These are phyloP conservation scores for Phytophthora boehmeriae DNA, from an alignment of 352 stramenopile species.

Conservation along the genomic window DNA sequence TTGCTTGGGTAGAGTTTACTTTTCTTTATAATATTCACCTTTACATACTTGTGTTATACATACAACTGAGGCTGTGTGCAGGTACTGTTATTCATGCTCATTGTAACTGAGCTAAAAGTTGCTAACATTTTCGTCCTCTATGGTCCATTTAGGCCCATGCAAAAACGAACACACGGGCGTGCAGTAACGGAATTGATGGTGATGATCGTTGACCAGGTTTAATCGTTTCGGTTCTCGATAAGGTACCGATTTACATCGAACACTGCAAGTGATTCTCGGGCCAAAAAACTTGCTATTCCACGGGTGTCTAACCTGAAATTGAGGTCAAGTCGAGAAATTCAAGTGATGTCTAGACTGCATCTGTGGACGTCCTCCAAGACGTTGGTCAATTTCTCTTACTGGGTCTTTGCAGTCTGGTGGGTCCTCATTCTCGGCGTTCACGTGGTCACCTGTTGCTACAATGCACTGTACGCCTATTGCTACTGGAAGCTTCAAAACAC, in stretches of 20 bases:
- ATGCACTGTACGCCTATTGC: conserved; percentile 26
- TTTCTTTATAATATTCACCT: conserved; percentile 5
- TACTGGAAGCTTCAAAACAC: conserved; percentile 28
- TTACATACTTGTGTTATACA: background rate
- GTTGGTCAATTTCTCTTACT: conserved; percentile 18
- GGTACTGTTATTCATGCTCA: background rate
- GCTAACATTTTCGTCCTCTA: no score
- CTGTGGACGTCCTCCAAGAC: conserved; percentile 8
- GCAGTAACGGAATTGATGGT: no score
- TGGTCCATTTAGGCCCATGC: no score
- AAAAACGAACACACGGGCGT: no score
- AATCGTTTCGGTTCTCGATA: no score
- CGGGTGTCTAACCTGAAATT: no score
- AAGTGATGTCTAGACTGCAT: conserved; percentile 7
- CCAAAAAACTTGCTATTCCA: no score
- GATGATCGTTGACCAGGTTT: no score
- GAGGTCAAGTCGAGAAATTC: conserved; percentile 9
- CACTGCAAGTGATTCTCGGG: no score
- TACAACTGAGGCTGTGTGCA: background rate
- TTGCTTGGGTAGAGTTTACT: background rate
- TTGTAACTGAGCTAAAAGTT: no score
- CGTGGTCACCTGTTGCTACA: conserved; percentile 16
- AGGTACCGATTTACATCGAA: no score
- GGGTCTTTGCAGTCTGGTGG: conserved; percentile 29
- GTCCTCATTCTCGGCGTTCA: conserved; percentile 21